Evolutionary conservation across 1,284 basidiomycete genomes (phyloP), one percentile per base, ranked within the genome.

Genomic region (Cryptococcus neoformans): DNA sequence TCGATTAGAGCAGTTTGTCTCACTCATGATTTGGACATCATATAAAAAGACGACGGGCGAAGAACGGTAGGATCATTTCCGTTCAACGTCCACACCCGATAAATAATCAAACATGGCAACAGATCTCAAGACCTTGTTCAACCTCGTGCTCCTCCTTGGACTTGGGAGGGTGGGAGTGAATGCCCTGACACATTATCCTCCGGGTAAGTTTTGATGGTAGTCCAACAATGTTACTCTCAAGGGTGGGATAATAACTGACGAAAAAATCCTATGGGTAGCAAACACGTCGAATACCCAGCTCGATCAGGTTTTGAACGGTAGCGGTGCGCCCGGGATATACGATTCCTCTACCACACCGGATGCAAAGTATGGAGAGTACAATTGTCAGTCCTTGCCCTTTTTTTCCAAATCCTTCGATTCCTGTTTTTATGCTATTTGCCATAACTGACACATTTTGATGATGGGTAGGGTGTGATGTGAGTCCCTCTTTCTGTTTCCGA

Each of bases 301-400:
- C 16, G 45, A 48, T 9, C 38, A 52, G 10, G 59, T 59, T 2
- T 21, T 74, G 7, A 65, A 64, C 37, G 67, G 65, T 5, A 54
- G 59, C 1, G 69, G 65, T 7, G 48, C 66, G 4, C 68, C 70
- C 0, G 72, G 72, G 1, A 64, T 70, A 45, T 74, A 59, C 60
- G 53, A 61, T 40, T 59, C 61, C 7, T 70, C 68, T 0, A n/a
- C 44, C 2, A 64, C 63, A 2, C 60, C 69, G 0, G 63, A 66
- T 47, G 54, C 56, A 3, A 17, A 60, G 46, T 74, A 72, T 58
- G 69, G 70, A 0, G 48, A 16, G 16, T 74, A 73, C 56, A 70
- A 71, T 52, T 74, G 72, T 72, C 36, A 47, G 69, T 36, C 21
- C 28, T 28, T 28, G 28, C 28, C 4, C 28, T 28, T 28, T 21